A percentile compares a stretch with the other conserved stretches of the same genome.
phyloP scores from a whole-genome alignment of 306 rosid species.

The Medicago lupulina region DNA sequence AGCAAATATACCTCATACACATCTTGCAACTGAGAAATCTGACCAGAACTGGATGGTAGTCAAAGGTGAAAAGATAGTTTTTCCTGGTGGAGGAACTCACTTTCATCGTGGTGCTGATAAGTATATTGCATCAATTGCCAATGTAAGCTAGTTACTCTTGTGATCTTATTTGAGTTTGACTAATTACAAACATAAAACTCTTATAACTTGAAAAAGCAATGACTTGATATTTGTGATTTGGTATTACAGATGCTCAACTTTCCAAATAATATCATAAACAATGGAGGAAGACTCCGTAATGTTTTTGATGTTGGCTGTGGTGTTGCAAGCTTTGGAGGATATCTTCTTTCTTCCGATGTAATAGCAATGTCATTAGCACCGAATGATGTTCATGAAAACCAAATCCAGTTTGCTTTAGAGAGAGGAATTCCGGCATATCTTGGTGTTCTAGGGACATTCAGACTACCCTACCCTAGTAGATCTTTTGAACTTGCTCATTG shows the following conservation, averaged over 20 bases:
- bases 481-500: slow-evolving; percentile 97
- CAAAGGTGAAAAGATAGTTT: slow-evolving; percentile 81
- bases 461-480: slow-evolving; percentile 94
- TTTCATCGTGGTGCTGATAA: slow-evolving; percentile 92
- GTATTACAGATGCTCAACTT: slow-evolving; percentile 85
- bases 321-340: slow-evolving; percentile 94
- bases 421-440: slow-evolving; percentile 95
- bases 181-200: slow-evolving; percentile 23
- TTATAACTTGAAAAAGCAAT: slow-evolving; percentile 12
- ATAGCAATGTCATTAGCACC: slow-evolving; percentile 91
- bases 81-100: slow-evolving; percentile 98
- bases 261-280: slow-evolving; percentile 72
- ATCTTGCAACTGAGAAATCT: slow-evolving; percentile 95
- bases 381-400: slow-evolving; percentile 95
- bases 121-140: slow-evolving; percentile 88
- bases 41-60: slow-evolving; percentile 93
- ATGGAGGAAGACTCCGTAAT: slow-evolving; percentile 74
- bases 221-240: slow-evolving; percentile 42
- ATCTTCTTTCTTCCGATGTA: slow-evolving; percentile 81
- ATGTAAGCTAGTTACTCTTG: slow-evolving; percentile 56
- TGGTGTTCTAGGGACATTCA: slow-evolving; percentile 91
- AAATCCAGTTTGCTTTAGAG: slow-evolving; percentile 92
- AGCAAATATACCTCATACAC: slow-evolving; percentile 94
- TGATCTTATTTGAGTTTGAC: slow-evolving; percentile 34
- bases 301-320: slow-evolving; percentile 94